Evolutionary conservation across 768 basidiomycete genomes (phyloP), one percentile per base, ranked within the genome.

Genomic region (Tulasnella sp.): DNA sequence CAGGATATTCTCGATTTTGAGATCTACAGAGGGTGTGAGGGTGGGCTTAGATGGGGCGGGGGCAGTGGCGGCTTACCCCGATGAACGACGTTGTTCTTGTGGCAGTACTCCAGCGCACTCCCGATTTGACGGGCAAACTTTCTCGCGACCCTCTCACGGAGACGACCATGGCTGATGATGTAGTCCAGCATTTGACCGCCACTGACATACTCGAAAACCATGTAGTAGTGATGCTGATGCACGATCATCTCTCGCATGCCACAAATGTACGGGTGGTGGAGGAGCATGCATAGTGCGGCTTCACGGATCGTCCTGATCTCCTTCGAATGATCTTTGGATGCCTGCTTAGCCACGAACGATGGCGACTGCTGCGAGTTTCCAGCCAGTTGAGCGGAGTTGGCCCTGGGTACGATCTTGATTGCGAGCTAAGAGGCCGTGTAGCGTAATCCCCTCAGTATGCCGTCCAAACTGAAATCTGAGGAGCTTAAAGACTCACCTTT

Each of bases 101-200:
- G 97, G 82, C 96, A 97, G 83, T 99, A 99, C 82, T 97, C 93
- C 31, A 99, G 86, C 1, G 97, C 97, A 80, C 92, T 93, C 42
- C 94, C 96, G 78, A 99, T 99, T 84, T 99, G 97, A 38, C 97
- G 85, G 5, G 97, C 96, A 84, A 99, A 99, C 86, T 98, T 99
- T 80, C 97, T 87, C 29, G 97, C 97, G 52, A 96, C 94, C 75
- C 97, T 89, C 84, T 99, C 97, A 67, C 97, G 88, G 77, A 99
- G 88, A 40, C 97, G 88, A 22, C 97, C 97, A 81, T 99, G 97
- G 80, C 93, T 93, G 85, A 99, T 99, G 85, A 99, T 99, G 83
- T 97, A 99, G 87, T 99, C 97, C 79, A 99, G 89, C 94, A 99
- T 96, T 86, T 99, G 97, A 0, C 97, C 97, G 39, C 97, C 97